These are phyloP conservation scores for Akanthomyces muscarius DNA, from an alignment of 2,329 filamentous ascomycete genomes.

Conservation along the genomic window DNA sequence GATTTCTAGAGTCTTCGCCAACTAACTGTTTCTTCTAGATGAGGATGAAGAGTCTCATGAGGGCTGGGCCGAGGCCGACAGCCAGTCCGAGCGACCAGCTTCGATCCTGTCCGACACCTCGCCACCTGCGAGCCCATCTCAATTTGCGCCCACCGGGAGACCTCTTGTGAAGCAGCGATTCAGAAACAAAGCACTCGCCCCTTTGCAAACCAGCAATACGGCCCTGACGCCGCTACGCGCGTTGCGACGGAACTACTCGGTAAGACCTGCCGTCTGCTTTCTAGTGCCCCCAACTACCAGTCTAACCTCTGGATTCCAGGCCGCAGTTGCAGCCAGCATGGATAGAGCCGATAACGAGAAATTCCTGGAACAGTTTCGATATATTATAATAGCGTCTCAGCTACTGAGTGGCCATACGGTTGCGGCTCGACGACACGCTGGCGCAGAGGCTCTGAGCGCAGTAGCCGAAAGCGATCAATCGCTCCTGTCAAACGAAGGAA, in stretches of 20 bases:
- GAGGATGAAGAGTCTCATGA: slow-evolving; percentile 42
- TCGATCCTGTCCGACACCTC: slow-evolving; percentile 40
- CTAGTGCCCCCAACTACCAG: neutral
- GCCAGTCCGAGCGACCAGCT: slow-evolving; percentile 30
- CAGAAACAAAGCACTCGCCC: slow-evolving; percentile 43
- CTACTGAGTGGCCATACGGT: slow-evolving; percentile 70
- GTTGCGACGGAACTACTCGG: slow-evolving; percentile 48
- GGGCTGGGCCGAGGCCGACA: slow-evolving; percentile 44
- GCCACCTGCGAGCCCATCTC: slow-evolving; percentile 44
- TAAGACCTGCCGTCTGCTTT: slow-evolving; percentile 31
- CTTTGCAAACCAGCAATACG: slow-evolving; percentile 35
- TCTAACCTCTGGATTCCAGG: slow-evolving; percentile 39
- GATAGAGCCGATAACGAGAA: slow-evolving; percentile 74
- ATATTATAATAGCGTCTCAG: slow-evolving; percentile 88
- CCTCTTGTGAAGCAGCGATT: slow-evolving; percentile 53
- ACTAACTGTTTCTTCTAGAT: slow-evolving; percentile 32
- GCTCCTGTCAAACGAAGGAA: slow-evolving; percentile 40
- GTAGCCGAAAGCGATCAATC: slow-evolving; percentile 24
- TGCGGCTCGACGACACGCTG: slow-evolving; percentile 29
- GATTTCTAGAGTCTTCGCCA: neutral
- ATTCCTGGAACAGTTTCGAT: slow-evolving; percentile 90
- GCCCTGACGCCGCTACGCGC: slow-evolving; percentile 38
- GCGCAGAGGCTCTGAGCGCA: slow-evolving; percentile 20
- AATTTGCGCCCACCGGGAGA: slow-evolving; percentile 54
- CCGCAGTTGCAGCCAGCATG: slow-evolving; percentile 66